A percentile compares a stretch with the other conserved stretches of the same genome.
phyloP scores from a whole-genome alignment of 116 monocot genomes.

The Cymodocea nodosa region DNA sequence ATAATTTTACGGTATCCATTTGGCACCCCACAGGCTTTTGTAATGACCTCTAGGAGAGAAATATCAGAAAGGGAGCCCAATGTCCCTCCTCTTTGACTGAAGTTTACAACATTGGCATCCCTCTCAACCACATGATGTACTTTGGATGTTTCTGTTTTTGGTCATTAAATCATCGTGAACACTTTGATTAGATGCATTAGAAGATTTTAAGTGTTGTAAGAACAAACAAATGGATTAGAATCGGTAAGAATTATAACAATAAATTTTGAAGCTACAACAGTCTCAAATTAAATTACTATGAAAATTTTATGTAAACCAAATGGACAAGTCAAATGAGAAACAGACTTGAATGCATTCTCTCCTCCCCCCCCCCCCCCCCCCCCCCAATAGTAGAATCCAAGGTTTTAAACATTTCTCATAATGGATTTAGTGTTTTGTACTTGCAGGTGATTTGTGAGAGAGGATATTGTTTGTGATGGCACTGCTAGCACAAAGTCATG shows the following conservation, averaged over 20 bases:
- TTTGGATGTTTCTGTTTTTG: constrained; percentile 66
- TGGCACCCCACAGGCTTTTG: constrained; percentile 84
- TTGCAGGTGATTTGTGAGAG: too few species aligned
- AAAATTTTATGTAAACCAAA: too few species aligned
- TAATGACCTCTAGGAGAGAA: constrained; percentile 72
- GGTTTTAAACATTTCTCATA: too few species aligned
- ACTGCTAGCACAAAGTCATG: too few species aligned
- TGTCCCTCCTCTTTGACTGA: constrained; percentile 69
- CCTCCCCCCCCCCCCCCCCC: too few species aligned
- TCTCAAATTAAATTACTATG: neutral
- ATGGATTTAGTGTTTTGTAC: too few species aligned
- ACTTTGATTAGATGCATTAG: too few species aligned
- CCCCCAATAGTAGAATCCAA: too few species aligned
- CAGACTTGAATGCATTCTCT: too few species aligned
- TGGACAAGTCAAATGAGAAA: too few species aligned
- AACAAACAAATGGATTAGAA: neutral
- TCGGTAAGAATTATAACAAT: neutral
- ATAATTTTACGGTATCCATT: constrained; percentile 90
- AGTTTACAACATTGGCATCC: constrained; percentile 14
- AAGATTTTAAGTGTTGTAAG: neutral
- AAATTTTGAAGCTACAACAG: neutral
- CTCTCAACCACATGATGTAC: constrained; percentile 8
- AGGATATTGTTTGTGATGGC: too few species aligned
- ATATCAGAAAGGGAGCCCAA: constrained; percentile 86
- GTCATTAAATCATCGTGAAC: too few species aligned